A percentile compares a stretch with the other conserved stretches of the same genome.
phyloP scores from a whole-genome alignment of 2,329 filamentous ascomycete species.

The Trichoderma breve region DNA sequence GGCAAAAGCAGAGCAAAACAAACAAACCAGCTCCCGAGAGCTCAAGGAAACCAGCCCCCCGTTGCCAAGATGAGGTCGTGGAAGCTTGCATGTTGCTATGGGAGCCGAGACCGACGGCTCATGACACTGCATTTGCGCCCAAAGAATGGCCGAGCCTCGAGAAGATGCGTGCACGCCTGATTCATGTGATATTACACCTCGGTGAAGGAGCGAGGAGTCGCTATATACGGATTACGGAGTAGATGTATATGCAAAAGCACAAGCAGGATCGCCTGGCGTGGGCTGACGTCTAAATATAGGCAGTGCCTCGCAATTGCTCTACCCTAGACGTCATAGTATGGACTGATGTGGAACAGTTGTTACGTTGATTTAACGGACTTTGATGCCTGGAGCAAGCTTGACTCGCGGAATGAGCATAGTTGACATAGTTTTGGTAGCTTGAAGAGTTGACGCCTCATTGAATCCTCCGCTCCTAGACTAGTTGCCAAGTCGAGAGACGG shows the following conservation, averaged over 20 bases:
- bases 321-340: not conserved
- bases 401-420: not conserved
- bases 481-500: not conserved
- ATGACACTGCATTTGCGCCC: not conserved
- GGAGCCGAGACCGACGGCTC: not conserved
- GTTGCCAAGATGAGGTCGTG: not conserved
- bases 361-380: not conserved
- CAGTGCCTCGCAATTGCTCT: not conserved
- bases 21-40: not conserved
- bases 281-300: conserved; percentile 15
- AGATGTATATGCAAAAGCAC: not conserved
- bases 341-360: conserved; percentile 1
- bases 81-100: not conserved
- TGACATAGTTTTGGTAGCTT: not conserved
- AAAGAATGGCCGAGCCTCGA: not conserved
- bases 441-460: not conserved
- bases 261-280: not conserved
- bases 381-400: not conserved
- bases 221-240: not conserved
- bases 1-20: not conserved
- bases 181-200: not conserved
- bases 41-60: not conserved
- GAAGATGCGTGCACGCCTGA: not conserved
- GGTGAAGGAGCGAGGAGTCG: not conserved
- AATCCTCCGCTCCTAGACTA: not conserved